Base-by-base conservation (phyloP, 108 stramenopile species). In the Nitzschia sp. region DNA sequence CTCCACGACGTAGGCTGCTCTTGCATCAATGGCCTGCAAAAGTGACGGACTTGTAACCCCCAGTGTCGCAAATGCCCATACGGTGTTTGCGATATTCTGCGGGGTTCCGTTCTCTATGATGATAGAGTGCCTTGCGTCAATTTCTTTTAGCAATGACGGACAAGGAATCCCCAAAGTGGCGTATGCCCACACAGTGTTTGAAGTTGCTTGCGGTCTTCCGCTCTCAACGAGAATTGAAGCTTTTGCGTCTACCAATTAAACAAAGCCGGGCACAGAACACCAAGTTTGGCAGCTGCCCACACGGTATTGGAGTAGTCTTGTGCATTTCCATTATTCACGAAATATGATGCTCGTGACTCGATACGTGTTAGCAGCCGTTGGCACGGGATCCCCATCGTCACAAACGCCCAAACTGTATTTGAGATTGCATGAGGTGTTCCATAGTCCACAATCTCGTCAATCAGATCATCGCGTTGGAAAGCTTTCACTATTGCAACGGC, bases 371-470 rank as follows among this genome's bases (percentile, higher is more conserved):
- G 57, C 3, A 73, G 31, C 15, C 38, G 56, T 31, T 53, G 72
- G 8, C 62, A 19, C 45, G 64, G 8, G 28, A 64, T 27, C 4
- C 72, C 72, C 13, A 64, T 51, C 19, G 34, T 73, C 3, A 63
- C 63, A 57, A 34, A 73, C 28, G 72, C 63, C 72, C 72, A 73
- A 42, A 49, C 72, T 35, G 33, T 61, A 47, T 56, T 73, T 46
- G 72, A 51, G 34, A 64, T 54, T n/a, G 13, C 29, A 53, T 64
- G 72, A 25, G 72, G 72, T 26, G 25, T 17, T 11, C 68, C 56
- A 13, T 34, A 15, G 11, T 15, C n/a, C 57, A 59, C 57, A 59
- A 59, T 31, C 8, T 9, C 38, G 13, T 42, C 9, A 13, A 42
- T 13, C 6, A 9, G 6, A 13, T 42, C 38, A 9, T 42, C 38